phyloP scores from a whole-genome alignment of 2,329 filamentous ascomycete species.

The Fusarium oligoseptatum region DNA sequence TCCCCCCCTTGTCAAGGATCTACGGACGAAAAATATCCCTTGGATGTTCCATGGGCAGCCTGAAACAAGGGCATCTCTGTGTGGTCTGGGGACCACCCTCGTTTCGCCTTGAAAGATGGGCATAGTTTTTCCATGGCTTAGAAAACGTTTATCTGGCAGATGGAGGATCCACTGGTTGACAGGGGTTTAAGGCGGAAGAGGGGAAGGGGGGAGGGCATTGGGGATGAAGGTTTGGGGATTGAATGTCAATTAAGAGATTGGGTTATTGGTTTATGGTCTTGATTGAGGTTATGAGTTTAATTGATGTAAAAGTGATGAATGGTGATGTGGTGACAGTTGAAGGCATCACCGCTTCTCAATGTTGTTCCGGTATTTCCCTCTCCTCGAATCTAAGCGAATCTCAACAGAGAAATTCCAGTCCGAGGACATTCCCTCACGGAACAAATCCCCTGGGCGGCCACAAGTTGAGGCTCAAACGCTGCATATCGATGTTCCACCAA shows the following conservation, averaged over 20 bases:
- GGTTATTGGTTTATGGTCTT: background rate
- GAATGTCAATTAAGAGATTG: background rate
- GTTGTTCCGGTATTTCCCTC: background rate
- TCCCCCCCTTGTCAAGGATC: slow-evolving; percentile 1
- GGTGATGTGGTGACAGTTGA: background rate
- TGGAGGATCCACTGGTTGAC: slow-evolving; percentile 14
- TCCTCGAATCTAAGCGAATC: slow-evolving; percentile 6
- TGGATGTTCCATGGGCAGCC: slow-evolving; percentile 16
- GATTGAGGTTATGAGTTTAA: background rate
- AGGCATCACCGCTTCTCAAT: background rate
- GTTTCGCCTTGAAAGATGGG: slow-evolving; percentile 29
- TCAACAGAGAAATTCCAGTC: background rate
- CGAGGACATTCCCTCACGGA: background rate
- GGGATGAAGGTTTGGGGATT: background rate
- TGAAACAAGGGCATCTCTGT: slow-evolving; percentile 33
- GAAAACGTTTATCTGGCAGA: slow-evolving; percentile 23
- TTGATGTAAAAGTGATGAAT: background rate
- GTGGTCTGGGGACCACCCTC: background rate
- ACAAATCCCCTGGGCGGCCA: slow-evolving; percentile 11
- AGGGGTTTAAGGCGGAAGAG: background rate
- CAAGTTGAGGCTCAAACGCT: slow-evolving; percentile 47
- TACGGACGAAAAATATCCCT: slow-evolving; percentile 12
- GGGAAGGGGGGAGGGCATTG: background rate
- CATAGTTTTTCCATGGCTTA: slow-evolving; percentile 40
- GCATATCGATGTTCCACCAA: slow-evolving; percentile 45